phyloP scores from a whole-genome alignment of 1,139 yeast genomes.

The Candida sp. region DNA sequence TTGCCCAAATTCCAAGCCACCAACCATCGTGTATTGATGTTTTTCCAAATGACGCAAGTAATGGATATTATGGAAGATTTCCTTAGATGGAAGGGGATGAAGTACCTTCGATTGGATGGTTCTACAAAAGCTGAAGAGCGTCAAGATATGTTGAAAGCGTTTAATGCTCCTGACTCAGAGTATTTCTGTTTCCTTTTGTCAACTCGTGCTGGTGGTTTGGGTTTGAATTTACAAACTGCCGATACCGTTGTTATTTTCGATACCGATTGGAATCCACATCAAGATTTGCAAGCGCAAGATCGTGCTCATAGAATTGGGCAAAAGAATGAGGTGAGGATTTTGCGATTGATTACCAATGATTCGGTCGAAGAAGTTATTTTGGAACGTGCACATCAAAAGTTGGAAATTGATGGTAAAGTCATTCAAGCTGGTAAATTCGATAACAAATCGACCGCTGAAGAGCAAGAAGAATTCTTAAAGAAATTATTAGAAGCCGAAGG shows the following conservation, averaged over 20 bases:
- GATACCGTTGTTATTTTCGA: constrained; percentile 97
- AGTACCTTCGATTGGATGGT: constrained; percentile 91
- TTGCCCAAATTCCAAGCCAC: constrained; percentile 83
- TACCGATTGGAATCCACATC: constrained; percentile 99
- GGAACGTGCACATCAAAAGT: constrained; percentile 90
- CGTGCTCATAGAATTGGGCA: constrained; percentile 99
- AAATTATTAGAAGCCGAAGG: constrained; percentile 82
- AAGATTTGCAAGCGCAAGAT: constrained; percentile 98
- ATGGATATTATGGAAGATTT: constrained; percentile 99
- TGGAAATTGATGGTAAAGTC: constrained; percentile 96
- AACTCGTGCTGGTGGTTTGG: constrained; percentile 98
- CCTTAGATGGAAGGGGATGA: constrained; percentile 67
- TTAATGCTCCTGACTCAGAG: constrained; percentile 86
- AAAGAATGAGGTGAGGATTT: constrained; percentile 92
- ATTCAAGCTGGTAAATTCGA: constrained; percentile 99
- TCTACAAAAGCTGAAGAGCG: constrained; percentile 95
- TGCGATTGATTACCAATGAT: constrained; percentile 89
- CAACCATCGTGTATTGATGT: constrained; percentile 90
- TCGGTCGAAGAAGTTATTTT: constrained; percentile 94
- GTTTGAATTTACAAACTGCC: constrained; percentile 93
- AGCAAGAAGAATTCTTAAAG: constrained; percentile 91
- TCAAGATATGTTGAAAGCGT: constrained; percentile 74
- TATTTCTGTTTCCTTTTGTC: constrained; percentile 88
- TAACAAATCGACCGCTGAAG: constrained; percentile 94
- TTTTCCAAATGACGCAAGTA: constrained; percentile 97